Percentiles rank a stretch among this genome's conserved stretches.
Evolutionary conservation across 176 grass and related monocot genomes (phyloP).

Genomic region (Guadua angustifolia): DNA sequence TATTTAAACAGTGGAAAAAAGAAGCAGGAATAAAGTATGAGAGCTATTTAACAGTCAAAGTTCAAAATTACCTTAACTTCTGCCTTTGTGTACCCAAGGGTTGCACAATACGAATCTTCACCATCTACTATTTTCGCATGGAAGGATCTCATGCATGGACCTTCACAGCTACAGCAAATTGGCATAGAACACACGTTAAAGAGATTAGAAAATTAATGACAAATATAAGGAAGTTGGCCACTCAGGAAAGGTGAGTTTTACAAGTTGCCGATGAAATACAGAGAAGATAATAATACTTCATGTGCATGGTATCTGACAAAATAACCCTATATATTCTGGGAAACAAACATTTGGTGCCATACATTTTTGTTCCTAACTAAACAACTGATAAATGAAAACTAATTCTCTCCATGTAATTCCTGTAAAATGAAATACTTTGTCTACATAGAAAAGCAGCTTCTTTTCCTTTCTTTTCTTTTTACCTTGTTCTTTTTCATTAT

Average conservation of each 20-base stretch:
- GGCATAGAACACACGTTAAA: background rate
- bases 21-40: conserved; percentile 18
- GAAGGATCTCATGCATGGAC: conserved; percentile 77
- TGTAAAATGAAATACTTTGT: background rate
- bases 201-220: background rate
- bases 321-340: background rate
- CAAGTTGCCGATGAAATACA: background rate
- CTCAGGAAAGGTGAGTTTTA: background rate
- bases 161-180: conserved; percentile 72
- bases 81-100: conserved; percentile 55
- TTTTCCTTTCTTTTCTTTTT: background rate
- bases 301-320: background rate
- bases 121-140: conserved; percentile 68
- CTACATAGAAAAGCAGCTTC: background rate
- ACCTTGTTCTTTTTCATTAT: background rate
- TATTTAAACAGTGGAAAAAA: conserved; percentile 13
- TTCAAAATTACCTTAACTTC: conserved; percentile 62
- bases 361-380: background rate
- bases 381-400: background rate
- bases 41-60: conserved; percentile 22
- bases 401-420: background rate
- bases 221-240: background rate
- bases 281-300: background rate
- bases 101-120: conserved; percentile 66
- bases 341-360: background rate